Evolutionary conservation across 495 filamentous ascomycete genomes (phyloP).

Genomic region (Aspergillus conjunctus): DNA sequence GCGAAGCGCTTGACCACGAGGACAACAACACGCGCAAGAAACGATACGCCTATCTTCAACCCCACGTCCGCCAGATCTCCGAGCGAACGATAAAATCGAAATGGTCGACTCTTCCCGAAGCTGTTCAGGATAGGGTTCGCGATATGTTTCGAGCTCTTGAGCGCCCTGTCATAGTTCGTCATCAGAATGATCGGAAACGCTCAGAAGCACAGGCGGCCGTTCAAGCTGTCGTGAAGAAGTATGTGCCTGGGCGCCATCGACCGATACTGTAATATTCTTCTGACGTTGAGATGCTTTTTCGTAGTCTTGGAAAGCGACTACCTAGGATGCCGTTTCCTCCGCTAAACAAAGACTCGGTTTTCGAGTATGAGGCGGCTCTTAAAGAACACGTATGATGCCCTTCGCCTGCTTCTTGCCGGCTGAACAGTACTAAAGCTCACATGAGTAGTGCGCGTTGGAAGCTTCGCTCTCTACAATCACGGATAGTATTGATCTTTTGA

Average conservation of each 20-base stretch:
- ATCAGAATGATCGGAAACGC: slow-evolving; percentile 57
- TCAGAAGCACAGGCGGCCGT: slow-evolving; percentile 58
- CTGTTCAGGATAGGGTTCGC: slow-evolving; percentile 53
- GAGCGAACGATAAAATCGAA: slow-evolving; percentile 58
- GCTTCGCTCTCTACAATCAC: slow-evolving; percentile 51
- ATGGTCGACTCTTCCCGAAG: slow-evolving; percentile 58
- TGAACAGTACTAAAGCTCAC: slow-evolving; percentile 8
- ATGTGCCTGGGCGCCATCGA: slow-evolving; percentile 10
- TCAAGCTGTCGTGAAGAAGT: slow-evolving; percentile 51
- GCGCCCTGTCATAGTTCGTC: slow-evolving; percentile 55
- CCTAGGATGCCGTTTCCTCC: slow-evolving; percentile 64
- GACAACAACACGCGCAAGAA: slow-evolving; percentile 31
- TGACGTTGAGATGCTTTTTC: not conserved
- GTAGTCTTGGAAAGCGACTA: slow-evolving; percentile 50
- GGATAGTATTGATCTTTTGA: slow-evolving; percentile 57
- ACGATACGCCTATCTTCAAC: slow-evolving; percentile 49
- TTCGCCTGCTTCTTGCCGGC: not conserved
- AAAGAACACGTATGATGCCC: slow-evolving; percentile 53
- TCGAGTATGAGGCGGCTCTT: slow-evolving; percentile 61
- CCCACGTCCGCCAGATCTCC: slow-evolving; percentile 54
- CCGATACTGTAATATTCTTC: not conserved
- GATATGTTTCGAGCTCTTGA: slow-evolving; percentile 56
- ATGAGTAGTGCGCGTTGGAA: slow-evolving; percentile 50
- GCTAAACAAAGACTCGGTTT: slow-evolving; percentile 55
- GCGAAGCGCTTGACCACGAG: slow-evolving; percentile 27